Conservation (phyloP, 306 rosid species). For the Fagus crenata region DNA sequence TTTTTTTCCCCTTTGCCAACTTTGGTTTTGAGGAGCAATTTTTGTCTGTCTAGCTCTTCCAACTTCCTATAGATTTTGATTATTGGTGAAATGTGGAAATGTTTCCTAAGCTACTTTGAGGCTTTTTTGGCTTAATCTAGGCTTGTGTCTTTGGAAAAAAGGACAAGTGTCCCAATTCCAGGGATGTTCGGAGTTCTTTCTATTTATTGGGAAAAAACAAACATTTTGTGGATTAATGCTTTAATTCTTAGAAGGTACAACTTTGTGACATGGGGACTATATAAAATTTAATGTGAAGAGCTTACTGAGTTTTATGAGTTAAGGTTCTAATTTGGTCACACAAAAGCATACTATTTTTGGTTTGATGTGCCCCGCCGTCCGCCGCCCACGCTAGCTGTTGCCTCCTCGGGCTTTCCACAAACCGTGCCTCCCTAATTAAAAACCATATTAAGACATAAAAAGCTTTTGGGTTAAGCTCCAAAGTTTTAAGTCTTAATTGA, state of each 20-base stretch:
- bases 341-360: neutral
- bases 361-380: constrained; percentile 24
- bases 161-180: constrained; percentile 50
- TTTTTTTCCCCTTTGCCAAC: constrained; percentile 6
- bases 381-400: constrained; percentile 35
- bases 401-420: constrained; percentile 28
- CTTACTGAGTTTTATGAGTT: neutral
- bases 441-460: constrained; percentile 26
- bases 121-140: constrained; percentile 36
- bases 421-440: constrained; percentile 11
- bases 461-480: constrained; percentile 15
- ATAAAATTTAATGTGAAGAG: constrained; percentile 9
- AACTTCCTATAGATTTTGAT: constrained; percentile 13
- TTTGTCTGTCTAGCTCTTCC: constrained; percentile 12
- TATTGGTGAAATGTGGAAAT: constrained; percentile 27
- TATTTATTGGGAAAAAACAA: constrained; percentile 10
- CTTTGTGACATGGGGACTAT: constrained; percentile 11
- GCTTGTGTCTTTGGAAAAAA: constrained; percentile 45
- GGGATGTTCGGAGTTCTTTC: constrained; percentile 29
- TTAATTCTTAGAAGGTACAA: constrained; percentile 37
- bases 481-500: constrained; percentile 24
- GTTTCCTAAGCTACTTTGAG: constrained; percentile 24
- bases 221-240: neutral
- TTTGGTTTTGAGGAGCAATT: constrained; percentile 27
- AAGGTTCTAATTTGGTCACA: neutral